Evolutionary conservation across 306 rosid species (phyloP).

Genomic region (Potentilla sterilis): DNA sequence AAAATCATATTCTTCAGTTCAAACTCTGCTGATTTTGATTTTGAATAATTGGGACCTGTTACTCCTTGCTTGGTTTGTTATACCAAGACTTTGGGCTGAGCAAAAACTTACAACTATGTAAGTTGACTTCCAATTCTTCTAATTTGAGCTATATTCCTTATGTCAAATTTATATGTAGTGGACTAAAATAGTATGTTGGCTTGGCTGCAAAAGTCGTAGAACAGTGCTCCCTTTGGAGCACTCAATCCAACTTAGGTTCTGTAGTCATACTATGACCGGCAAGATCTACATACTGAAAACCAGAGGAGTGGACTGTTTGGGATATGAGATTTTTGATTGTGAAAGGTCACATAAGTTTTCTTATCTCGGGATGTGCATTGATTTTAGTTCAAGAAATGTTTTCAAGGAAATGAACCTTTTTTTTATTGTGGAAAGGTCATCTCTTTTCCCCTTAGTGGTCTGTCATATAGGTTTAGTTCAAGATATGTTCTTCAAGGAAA

Average conservation of each 20-base stretch:
- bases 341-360: background rate
- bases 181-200: background rate
- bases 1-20: background rate
- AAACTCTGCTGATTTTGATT: background rate
- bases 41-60: background rate
- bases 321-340: background rate
- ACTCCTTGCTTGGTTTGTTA: conserved; percentile 1
- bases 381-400: background rate
- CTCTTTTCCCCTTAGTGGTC: background rate
- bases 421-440: conserved; percentile 5
- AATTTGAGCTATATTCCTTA: background rate
- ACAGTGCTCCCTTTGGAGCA: background rate
- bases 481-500: background rate
- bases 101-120: background rate
- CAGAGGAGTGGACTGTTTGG: background rate
- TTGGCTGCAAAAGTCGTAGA: conserved; percentile 1
- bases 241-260: background rate
- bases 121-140: background rate
- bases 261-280: background rate
- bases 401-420: background rate
- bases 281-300: conserved; percentile 2
- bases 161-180: background rate
- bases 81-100: background rate
- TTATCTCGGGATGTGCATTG: background rate
- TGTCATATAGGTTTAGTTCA: background rate